Evolutionary conservation across 2,329 filamentous ascomycete species (phyloP).

Genomic region (Aspergillus novofumigatus): DNA sequence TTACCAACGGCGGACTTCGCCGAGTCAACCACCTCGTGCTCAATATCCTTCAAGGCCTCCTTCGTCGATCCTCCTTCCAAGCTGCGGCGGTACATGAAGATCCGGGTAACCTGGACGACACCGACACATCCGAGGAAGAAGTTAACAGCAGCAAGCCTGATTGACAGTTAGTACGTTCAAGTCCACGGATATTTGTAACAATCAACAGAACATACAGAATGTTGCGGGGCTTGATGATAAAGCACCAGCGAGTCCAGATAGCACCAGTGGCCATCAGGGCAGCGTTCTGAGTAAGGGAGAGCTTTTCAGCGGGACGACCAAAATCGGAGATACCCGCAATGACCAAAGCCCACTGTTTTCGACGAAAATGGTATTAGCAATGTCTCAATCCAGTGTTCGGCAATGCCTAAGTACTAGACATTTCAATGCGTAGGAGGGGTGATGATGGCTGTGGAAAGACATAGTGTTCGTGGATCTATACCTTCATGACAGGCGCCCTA

Average conservation of each 20-base stretch:
- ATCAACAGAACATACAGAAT: conserved; percentile 59
- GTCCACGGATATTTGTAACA: background rate
- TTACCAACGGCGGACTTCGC: conserved; percentile 30
- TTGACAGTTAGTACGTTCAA: conserved; percentile 5
- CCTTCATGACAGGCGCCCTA: conserved; percentile 92
- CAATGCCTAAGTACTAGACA: background rate
- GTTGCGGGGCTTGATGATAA: conserved; percentile 94
- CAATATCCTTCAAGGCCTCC: conserved; percentile 38
- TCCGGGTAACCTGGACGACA: conserved; percentile 74
- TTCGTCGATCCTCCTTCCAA: conserved; percentile 47
- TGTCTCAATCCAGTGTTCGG: background rate
- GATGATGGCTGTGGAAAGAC: background rate
- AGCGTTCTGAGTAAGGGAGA: conserved; percentile 87
- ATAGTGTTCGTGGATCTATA: conserved; percentile 30
- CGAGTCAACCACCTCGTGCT: conserved; percentile 32
- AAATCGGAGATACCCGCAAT: conserved; percentile 90
- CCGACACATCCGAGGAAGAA: conserved; percentile 94
- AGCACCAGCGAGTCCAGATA: conserved; percentile 99
- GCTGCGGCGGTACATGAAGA: conserved; percentile 58
- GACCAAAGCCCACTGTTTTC: conserved; percentile 76
- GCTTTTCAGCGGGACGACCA: conserved; percentile 81
- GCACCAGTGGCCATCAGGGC: conserved; percentile 85
- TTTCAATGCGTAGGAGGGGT: background rate
- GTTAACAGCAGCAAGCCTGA: conserved; percentile 86
- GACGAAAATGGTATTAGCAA: background rate